Evolutionary conservation across 73 alveolate genomes (phyloP), one percentile per base, ranked within the genome.

Genomic region (Paramecium sexaurelia): DNA sequence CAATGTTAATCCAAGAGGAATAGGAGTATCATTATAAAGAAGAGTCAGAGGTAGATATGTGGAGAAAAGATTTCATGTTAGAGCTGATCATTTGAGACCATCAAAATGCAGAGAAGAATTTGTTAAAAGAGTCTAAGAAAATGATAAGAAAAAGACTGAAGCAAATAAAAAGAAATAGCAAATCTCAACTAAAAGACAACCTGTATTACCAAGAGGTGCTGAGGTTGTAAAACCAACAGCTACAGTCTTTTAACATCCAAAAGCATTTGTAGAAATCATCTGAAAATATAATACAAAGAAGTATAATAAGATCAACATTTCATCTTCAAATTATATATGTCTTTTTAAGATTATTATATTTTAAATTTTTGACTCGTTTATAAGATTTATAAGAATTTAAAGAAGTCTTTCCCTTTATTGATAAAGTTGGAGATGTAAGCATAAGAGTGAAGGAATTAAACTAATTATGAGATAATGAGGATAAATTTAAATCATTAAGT

Each of bases 71-170:
- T 91, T 96, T 82, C 97, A 96, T 91, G 99, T 96, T 71, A 97
- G 98, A 93, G 92, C 93, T 40, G 99, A 96, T 91, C 99, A 96
- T 85, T 92, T 96, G 69, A 95, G 98, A 95, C 97, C 92, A 87
- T 95, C 99, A 43, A 94, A 96, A 84, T 96, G 99, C 97, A 95
- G 98, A 93, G 99, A 96, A 75, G 99, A 97, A 78, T 98, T 98
- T 97, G 95, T 96, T 95, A 94, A 95, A 92, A 98, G 99, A 91
- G 99, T 98, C 87, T 93, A 94, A 93, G 98, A 87, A 61, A 93
- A 95, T 57, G 98, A 93, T 91, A 96, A 93, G 26, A 97, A 97
- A 43, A 95, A 94, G 82, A 82, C 84, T 7, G 95, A 94, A 51
- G 99, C 91, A 19, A 88, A 88, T 82, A 88, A 88, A 84, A 56